phyloP scores from a whole-genome alignment of 495 filamentous ascomycete species.

The Bathelium albidoporum region DNA sequence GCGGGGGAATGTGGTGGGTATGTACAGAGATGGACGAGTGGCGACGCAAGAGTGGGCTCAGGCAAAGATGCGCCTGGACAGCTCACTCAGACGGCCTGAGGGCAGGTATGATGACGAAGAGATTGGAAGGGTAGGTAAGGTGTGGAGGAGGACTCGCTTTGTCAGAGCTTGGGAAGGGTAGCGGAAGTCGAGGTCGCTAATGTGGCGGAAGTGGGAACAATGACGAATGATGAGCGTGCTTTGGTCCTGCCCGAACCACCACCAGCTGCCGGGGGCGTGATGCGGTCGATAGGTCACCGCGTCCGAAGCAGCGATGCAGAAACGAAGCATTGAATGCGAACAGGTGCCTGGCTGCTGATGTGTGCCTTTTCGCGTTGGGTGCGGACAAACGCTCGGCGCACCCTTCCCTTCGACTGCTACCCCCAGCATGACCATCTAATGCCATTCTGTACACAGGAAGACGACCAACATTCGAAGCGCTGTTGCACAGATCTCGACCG shows the following conservation, averaged over 20 bases:
- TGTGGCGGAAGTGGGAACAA: slow-evolving; percentile 9
- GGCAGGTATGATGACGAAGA: not conserved
- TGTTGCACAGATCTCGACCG: not conserved
- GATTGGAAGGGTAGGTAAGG: not conserved
- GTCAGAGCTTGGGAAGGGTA: not conserved
- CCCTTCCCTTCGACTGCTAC: not conserved
- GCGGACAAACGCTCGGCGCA: not conserved
- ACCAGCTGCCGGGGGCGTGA: not conserved
- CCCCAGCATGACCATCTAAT: not conserved
- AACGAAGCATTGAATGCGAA: not conserved
- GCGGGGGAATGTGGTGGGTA: slow-evolving; percentile 11
- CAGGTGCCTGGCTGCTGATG: not conserved
- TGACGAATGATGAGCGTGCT: slow-evolving; percentile 1
- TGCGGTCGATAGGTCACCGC: not conserved
- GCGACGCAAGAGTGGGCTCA: not conserved
- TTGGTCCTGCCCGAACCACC: slow-evolving; percentile 1
- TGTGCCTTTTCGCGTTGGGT: not conserved
- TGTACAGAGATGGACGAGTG: not conserved
- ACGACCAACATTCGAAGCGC: not conserved
- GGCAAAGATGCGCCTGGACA: not conserved
- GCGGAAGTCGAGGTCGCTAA: slow-evolving; percentile 6
- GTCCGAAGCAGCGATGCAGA: not conserved
- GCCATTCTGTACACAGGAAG: not conserved
- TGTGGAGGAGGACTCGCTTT: not conserved
- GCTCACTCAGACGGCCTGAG: not conserved